Evolutionary conservation across 108 stramenopile genomes (phyloP).

Genomic region (Cyclotella choctawhatcheeana): DNA sequence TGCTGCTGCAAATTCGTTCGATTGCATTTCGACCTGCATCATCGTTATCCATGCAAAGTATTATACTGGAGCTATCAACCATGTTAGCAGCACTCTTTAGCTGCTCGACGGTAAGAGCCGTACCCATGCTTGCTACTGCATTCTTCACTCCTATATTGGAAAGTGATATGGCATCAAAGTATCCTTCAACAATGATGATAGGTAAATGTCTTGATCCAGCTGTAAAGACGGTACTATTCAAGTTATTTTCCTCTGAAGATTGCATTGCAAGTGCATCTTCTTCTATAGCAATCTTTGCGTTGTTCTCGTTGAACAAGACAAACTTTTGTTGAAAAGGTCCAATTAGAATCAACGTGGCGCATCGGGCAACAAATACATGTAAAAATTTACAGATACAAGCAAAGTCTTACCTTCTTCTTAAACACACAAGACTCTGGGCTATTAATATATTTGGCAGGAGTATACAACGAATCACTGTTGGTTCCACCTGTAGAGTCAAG

Average conservation of each 20-base stretch:
- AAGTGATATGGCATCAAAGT: constrained; percentile 92
- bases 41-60: constrained; percentile 91
- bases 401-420: constrained; percentile 55
- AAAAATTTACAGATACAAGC: constrained; percentile 67
- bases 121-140: constrained; percentile 91
- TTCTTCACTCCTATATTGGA: constrained; percentile 76
- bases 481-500: constrained; percentile 27
- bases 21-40: constrained; percentile 84
- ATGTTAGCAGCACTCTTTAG: constrained; percentile 58
- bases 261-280: not conserved
- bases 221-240: not conserved
- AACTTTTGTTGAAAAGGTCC: constrained; percentile 28
- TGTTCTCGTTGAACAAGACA: constrained; percentile 80
- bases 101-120: constrained; percentile 83
- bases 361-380: too few species aligned
- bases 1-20: constrained; percentile 67
- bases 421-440: constrained; percentile 90
- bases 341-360: too few species aligned
- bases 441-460: constrained; percentile 91
- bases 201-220: constrained; percentile 20
- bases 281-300: constrained; percentile 58
- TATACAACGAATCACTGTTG: constrained; percentile 31
- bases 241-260: not conserved
- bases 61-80: constrained; percentile 56
- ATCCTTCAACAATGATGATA: constrained; percentile 91